Evolutionary conservation across 2,329 filamentous ascomycete species (phyloP), one percentile per base, ranked within the genome.

Genomic region (Fusarium drepaniforme): DNA sequence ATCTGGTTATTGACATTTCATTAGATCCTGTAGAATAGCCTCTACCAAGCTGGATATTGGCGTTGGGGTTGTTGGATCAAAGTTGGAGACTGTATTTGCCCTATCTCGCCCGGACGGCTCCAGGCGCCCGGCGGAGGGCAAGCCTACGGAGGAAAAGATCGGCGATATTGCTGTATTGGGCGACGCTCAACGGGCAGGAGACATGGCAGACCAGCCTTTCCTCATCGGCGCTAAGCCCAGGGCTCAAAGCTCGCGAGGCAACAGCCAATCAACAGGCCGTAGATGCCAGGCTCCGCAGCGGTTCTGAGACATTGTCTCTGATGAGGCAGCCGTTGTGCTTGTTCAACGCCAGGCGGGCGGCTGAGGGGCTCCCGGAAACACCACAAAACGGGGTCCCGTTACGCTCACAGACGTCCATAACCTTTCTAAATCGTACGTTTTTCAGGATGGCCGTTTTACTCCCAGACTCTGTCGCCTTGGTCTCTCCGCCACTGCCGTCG

Each of bases 251-350:
- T 68, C 64, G 11, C n/a, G 28, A 21, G 13, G 23, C 4, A 23
- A 25, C 33, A 70, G 51, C 77, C 74, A 78, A 78, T 79, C 67
- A 40, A 38, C 2, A 8, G 7, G 53, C 38, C 25, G 37, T 59
- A 61, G 30, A 51, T 65, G 64, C 67, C 51, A 62, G 58, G 68
- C 37, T 58, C 58, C 58, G 33, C 28, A 38, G 21, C 69, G 30
- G 21, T 65, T 68, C 65, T 75, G 61, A 76, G 69, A 77, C 72
- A 74, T 64, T 76, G 67, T 76, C 65, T 66, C 59, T 72, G 74
- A 70, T 76, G 75, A 72, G 66, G 70, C 63, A 75, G 67, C 73
- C 73, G 73, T 75, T 75, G 63, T 63, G 70, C 51, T 68, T 73
- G 60, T 64, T 64, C 42, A 75, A 75, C 64, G 67, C 64, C 70